These are phyloP conservation scores for Ogataea neopini DNA, from an alignment of 805 yeast genomes.

Conservation along the genomic window DNA sequence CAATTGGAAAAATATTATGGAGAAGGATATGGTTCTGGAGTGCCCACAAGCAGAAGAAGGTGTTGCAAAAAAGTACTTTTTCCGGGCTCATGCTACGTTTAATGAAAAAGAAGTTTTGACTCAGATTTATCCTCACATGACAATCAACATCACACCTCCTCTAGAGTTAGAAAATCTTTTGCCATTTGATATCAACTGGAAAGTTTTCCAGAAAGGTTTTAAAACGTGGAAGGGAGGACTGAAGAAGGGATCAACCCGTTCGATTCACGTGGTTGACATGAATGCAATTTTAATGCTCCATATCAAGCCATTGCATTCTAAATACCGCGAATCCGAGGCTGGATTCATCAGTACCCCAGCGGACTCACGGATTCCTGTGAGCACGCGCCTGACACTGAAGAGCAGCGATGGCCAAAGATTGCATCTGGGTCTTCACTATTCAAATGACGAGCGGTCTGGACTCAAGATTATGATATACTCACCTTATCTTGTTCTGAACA, in stretches of 20 bases:
- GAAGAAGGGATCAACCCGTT: constrained; percentile 63
- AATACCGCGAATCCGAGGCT: constrained; percentile 66
- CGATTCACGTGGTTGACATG: constrained; percentile 78
- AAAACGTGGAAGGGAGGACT: constrained; percentile 67
- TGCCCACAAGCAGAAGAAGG: constrained; percentile 50
- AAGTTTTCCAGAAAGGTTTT: constrained; percentile 73
- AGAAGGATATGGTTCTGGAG: constrained; percentile 52
- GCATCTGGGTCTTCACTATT: constrained; percentile 64
- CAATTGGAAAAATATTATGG: constrained; percentile 63
- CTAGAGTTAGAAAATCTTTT: constrained; percentile 79
- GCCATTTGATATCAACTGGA: constrained; percentile 77
- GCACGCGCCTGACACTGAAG: constrained; percentile 49
- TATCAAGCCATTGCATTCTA: constrained; percentile 62
- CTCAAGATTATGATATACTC: constrained; percentile 70
- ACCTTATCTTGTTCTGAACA: constrained; percentile 81
- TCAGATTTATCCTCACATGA: constrained; percentile 81
- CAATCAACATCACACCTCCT: constrained; percentile 77
- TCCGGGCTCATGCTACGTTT: constrained; percentile 70
- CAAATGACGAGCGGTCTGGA: constrained; percentile 53
- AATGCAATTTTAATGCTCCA: constrained; percentile 70
- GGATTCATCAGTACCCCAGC: constrained; percentile 67
- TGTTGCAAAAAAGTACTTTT: constrained; percentile 45
- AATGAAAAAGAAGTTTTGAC: constrained; percentile 70
- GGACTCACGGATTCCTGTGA: constrained; percentile 25
- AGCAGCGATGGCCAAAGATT: constrained; percentile 68